Evolutionary conservation across 768 basidiomycete species (phyloP), one percentile per base, ranked within the genome.

Genomic region (Mycena rosella): DNA sequence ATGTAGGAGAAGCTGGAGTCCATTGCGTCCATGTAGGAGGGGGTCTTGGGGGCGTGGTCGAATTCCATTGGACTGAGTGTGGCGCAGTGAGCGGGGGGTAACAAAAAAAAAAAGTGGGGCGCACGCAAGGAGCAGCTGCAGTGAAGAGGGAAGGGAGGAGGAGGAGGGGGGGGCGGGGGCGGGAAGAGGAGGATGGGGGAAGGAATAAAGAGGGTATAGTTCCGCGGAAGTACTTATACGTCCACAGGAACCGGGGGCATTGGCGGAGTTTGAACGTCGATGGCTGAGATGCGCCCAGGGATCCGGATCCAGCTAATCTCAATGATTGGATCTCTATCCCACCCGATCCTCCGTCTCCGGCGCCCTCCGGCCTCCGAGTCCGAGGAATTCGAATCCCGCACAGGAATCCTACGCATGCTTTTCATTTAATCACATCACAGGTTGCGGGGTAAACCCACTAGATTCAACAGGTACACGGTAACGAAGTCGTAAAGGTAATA

Each of bases 1-100:
- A 86, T 81, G 78, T 87, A 86, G 68, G 80, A 85, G 29, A 83
- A 74, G 54, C 78, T 76, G 64, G 78, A 75, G 70, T 87, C 85
- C 73, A 82, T 77, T 69, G 80, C 70, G 68, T 83, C 82, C 77
- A 84, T 82, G 81, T 83, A 89, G 72, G 81, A 78, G 73, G 84
- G 74, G 68, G 82, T 81, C 79, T 84, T 83, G 76, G 80, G 70
- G 10, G 62, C 74, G 78, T 80, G 76, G 74, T 87, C 85, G 72
- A 85, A 86, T 75, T 86, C 86, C 80, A 86, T 84, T 68, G 67
- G 70, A 75, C 72, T 64, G 69, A 6, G 48, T 64, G 69, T 20
- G 48, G 70, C 74, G 71, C 32, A 72, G 70, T 72, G 73, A 47
- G 34, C n/a, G 57, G 63, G 66, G 68, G 59, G 58, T 57, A 59